Percentiles rank a stretch among this genome's conserved stretches.
These are phyloP conservation scores for Torulaspora maleeae DNA, from an alignment of 805 yeast species.

Conservation along the genomic window DNA sequence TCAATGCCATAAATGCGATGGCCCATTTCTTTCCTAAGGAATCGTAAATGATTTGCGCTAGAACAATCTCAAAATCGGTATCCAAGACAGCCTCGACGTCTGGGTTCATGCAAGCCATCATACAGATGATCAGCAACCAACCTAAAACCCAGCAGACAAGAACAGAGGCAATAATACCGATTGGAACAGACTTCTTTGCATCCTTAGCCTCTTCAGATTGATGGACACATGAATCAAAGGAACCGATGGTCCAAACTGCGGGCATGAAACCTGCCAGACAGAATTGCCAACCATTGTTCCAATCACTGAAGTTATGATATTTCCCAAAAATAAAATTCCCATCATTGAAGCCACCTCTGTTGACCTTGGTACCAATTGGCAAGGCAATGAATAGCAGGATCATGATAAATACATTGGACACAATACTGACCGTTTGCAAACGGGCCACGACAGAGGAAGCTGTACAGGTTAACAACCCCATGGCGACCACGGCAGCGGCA, in stretches of 20 bases:
- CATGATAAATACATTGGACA: conserved; percentile 49
- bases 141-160: conserved; percentile 56
- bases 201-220: conserved; percentile 67
- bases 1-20: conserved; percentile 55
- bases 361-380: conserved; percentile 51
- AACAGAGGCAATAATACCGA: conserved; percentile 59
- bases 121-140: conserved; percentile 48
- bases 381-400: conserved; percentile 56
- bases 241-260: conserved; percentile 70
- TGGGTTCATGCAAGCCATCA: conserved; percentile 49
- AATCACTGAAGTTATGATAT: conserved; percentile 46
- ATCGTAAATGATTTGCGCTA: conserved; percentile 61
- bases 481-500: conserved; percentile 53
- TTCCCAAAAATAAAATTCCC: conserved; percentile 54
- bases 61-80: conserved; percentile 51
- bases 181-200: conserved; percentile 55
- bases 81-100: conserved; percentile 42
- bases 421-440: conserved; percentile 56
- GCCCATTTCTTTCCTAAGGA: conserved; percentile 64
- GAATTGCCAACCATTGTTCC: conserved; percentile 58
- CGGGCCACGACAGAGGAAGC: conserved; percentile 55
- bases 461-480: conserved; percentile 49
- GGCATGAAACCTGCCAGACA: conserved; percentile 54
- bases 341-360: conserved; percentile 40
- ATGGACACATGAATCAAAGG: conserved; percentile 68